Evolutionary conservation across 1,139 yeast genomes (phyloP), one percentile per base, ranked within the genome.

Genomic region (Geotrichum aggregatum): DNA sequence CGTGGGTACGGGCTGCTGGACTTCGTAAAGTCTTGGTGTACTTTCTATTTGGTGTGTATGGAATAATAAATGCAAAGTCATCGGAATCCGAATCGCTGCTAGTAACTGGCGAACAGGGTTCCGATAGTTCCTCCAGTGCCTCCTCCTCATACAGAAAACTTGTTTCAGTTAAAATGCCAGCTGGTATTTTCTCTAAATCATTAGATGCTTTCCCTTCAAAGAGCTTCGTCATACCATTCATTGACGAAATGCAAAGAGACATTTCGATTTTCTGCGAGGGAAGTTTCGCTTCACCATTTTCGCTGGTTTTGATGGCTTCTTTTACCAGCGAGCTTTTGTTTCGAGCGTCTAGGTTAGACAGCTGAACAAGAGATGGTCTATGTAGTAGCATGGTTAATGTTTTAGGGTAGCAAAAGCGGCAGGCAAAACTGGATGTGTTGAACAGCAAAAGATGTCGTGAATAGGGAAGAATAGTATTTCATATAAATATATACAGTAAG

Each of bases 11-110:
- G 4, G 44, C 3, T 11, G 22, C 13, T 5, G 6, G 35, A 6
- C n/a, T 38, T 26, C 18, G 43, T 34, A 7, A n/a, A 18, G 28
- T 22, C 28, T 44, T 24, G 7, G 16, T 11, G 8, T n/a, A 16
- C 21, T 30, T 16, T 18, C 39, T 21, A 14, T 28, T 22, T 18
- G 50, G 50, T 2, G 50, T 39, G 33, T 30, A 47, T 8, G 50
- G 50, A 30, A 31, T 39, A 16, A 47, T 45, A 47, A 47, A 40
- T 7, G 3, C 8, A 18, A 6, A 36, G 30, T 39, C 30, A 7
- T 47, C 50, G 16, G 21, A 40, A 3, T 45, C 14, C 3, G 4
- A 16, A 16, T 26, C 31, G 18, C 14, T 24, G 28, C 28, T 8
- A 5, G 8, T 5, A 8, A 24, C 8, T 24, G 28, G 28, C 8